phyloP scores from a whole-genome alignment of 495 filamentous ascomycete species.

The Usnea hakonensis region DNA sequence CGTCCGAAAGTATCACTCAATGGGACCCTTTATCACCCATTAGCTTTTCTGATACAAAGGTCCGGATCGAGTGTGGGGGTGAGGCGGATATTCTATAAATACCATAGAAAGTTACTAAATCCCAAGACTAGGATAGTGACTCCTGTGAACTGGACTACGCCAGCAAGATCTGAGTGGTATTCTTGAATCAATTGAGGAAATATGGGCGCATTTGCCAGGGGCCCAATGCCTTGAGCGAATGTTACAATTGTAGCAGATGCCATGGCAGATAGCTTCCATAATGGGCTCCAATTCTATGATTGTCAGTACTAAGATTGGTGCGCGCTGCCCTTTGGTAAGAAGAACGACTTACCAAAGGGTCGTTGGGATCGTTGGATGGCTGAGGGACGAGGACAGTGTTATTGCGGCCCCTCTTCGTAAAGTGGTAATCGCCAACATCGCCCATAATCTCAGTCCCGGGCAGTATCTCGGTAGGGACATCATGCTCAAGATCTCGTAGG shows the following conservation, averaged over 20 bases:
- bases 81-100: background rate
- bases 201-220: conserved; percentile 51
- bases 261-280: conserved; percentile 39
- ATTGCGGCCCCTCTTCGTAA: conserved; percentile 40
- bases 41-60: background rate
- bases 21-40: conserved; percentile 37
- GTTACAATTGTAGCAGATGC: conserved; percentile 41
- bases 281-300: conserved; percentile 35
- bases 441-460: conserved; percentile 58
- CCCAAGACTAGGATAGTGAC: conserved; percentile 54
- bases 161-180: conserved; percentile 44
- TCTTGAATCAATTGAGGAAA: conserved; percentile 47
- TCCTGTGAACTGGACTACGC: conserved; percentile 45
- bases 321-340: background rate
- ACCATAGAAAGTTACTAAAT: conserved; percentile 57
- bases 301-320: background rate
- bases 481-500: conserved; percentile 36
- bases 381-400: conserved; percentile 45
- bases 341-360: conserved; percentile 32
- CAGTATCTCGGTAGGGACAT: conserved; percentile 48
- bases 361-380: conserved; percentile 39
- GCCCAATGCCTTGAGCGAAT: conserved; percentile 52
- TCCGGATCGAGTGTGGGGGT: background rate
- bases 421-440: conserved; percentile 51
- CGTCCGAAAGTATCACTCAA: conserved; percentile 52